A percentile compares a stretch with the other conserved stretches of the same genome.
Conservation (phyloP, 129 eudicot genomes). For the Artemisia argyi region DNA sequence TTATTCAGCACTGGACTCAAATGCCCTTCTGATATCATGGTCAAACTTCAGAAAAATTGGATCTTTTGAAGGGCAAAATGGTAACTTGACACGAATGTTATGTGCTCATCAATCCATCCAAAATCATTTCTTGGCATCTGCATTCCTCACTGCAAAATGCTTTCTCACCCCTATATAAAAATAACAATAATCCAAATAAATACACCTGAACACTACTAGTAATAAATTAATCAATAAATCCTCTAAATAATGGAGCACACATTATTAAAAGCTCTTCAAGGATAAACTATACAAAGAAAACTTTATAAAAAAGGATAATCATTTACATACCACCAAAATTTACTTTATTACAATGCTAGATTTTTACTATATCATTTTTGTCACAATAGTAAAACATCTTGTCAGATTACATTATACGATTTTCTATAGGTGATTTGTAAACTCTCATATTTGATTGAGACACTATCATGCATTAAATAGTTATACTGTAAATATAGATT, state of each 20-base stretch:
- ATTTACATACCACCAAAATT: no score
- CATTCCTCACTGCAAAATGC: slow-evolving; percentile 88
- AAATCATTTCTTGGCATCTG: slow-evolving; percentile 65
- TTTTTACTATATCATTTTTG: no score
- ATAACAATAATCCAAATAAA: neutral
- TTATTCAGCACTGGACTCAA: slow-evolving; percentile 21
- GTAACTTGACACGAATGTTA: slow-evolving; percentile 17
- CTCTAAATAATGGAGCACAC: neutral
- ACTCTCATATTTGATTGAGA: no score
- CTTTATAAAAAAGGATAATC: no score
- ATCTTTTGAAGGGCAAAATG: slow-evolving; percentile 10
- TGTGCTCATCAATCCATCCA: slow-evolving; percentile 48
- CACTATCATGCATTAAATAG: no score
- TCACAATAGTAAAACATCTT: no score
- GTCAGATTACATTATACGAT: no score
- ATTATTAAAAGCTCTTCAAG: neutral
- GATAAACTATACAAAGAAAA: no score
- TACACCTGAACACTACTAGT: neutral
- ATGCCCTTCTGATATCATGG: slow-evolving; percentile 22
- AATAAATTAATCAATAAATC: neutral
- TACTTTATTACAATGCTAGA: no score
- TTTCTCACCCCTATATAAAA: slow-evolving; percentile 73
- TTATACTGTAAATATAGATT: no score
- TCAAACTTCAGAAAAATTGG: slow-evolving; percentile 13
- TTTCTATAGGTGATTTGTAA: no score